A percentile compares a stretch with the other conserved stretches of the same genome.
Conservation (phyloP, 176 grass and related monocot genomes). For the Coix lacrymajobi region DNA sequence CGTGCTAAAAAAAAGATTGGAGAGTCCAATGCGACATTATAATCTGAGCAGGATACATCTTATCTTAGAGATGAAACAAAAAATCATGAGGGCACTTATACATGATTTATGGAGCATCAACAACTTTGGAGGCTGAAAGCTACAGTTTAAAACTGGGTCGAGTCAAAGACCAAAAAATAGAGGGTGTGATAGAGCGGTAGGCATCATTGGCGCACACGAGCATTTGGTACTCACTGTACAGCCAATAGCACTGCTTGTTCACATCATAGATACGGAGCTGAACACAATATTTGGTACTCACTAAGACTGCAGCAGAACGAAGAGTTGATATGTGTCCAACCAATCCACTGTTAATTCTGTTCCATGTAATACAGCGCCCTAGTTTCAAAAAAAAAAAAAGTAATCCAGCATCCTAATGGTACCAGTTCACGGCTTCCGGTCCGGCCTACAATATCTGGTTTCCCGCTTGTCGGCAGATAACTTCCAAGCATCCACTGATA, state of each 20-base stretch:
- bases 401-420: not conserved
- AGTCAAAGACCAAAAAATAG: not conserved
- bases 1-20: not conserved
- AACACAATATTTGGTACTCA: not conserved
- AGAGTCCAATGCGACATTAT: not conserved
- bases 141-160: not conserved
- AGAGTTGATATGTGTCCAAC: not conserved
- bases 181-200: not conserved
- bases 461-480: not conserved
- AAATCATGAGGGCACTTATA: not conserved
- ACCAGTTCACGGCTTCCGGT: not conserved
- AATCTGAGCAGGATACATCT: not conserved
- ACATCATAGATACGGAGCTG: not conserved
- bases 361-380: not conserved
- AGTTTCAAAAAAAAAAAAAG: not conserved
- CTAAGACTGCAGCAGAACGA: not conserved
- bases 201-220: not conserved
- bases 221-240: not conserved
- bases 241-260: not conserved
- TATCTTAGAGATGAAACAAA: not conserved
- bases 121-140: not conserved
- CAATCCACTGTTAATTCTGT: not conserved
- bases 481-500: not conserved
- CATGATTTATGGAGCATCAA: not conserved
- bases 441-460: not conserved